Conservation (phyloP, 2,329 filamentous ascomycete genomes). For the Botryotinia narcissicola region DNA sequence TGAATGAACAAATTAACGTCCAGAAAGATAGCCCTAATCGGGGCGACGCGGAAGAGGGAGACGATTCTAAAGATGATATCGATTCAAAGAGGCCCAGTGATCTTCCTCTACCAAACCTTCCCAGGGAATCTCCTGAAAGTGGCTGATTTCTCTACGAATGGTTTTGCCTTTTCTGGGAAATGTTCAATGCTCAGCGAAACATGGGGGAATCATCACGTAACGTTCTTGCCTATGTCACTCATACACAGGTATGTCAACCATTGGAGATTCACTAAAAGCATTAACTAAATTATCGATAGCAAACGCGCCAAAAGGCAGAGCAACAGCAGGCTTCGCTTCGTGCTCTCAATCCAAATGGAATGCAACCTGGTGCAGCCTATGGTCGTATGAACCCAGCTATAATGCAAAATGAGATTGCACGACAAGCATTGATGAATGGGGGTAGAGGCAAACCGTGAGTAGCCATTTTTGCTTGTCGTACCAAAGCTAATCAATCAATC, state of each 20-base stretch:
- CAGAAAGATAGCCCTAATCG: conserved; percentile 67
- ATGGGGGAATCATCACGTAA: conserved; percentile 59
- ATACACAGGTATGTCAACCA: conserved; percentile 70
- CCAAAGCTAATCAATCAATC: background rate
- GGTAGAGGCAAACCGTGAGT: conserved; percentile 60
- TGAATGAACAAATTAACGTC: conserved; percentile 65
- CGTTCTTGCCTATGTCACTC: conserved; percentile 73
- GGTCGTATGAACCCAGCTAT: conserved; percentile 58
- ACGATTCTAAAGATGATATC: conserved; percentile 76
- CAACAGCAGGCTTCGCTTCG: conserved; percentile 76
- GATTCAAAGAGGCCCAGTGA: conserved; percentile 75
- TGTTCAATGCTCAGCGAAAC: conserved; percentile 78
- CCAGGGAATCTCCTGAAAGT: conserved; percentile 57
- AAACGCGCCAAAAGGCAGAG: conserved; percentile 71
- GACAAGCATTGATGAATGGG: conserved; percentile 76
- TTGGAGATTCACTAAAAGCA: conserved; percentile 17
- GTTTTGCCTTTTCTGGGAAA: conserved; percentile 98
- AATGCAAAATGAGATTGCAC: conserved; percentile 58
- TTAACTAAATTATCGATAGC: conserved; percentile 48
- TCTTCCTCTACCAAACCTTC: conserved; percentile 71
- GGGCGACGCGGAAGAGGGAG: conserved; percentile 67
- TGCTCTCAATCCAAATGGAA: conserved; percentile 52
- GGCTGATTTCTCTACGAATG: conserved; percentile 93
- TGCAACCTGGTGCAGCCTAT: conserved; percentile 56
- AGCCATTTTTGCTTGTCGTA: background rate